Percentiles rank a stretch among this genome's conserved stretches.
These are phyloP conservation scores for Ajuga reptans DNA, from an alignment of 305 asterid genomes.

Conservation along the genomic window DNA sequence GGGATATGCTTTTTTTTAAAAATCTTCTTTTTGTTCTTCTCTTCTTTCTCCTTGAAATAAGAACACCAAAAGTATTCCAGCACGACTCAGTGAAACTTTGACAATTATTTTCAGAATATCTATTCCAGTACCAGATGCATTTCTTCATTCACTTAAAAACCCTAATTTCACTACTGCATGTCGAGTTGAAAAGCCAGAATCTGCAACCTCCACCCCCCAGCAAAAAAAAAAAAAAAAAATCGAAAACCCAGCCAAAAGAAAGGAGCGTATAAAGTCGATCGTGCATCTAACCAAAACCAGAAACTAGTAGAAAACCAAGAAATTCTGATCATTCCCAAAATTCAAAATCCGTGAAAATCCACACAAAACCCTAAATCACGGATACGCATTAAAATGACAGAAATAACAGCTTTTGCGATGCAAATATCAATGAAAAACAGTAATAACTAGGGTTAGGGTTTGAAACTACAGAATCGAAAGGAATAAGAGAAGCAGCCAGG, in stretches of 20 bases:
- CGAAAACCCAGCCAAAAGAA: not conserved
- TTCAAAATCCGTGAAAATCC: not conserved
- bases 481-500: not conserved
- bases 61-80: not conserved
- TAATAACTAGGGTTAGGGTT: conserved; percentile 32
- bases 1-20: not conserved
- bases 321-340: not conserved
- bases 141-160: not conserved
- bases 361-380: conserved; percentile 25
- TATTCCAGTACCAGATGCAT: not conserved
- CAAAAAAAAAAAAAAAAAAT: too few relatives aligned
- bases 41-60: not conserved
- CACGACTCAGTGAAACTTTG: not conserved
- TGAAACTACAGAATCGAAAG: not conserved
- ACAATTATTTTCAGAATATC: not conserved
- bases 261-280: not conserved
- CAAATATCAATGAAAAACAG: not conserved
- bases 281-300: not conserved
- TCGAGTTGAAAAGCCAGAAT: not conserved
- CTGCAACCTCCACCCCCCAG: too few relatives aligned
- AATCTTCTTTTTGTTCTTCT: not conserved
- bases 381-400: not conserved
- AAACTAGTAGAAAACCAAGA: not conserved
- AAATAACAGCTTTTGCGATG: not conserved
- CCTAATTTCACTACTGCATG: not conserved